Evolutionary conservation across 345 rosid genomes (phyloP).

Genomic region (Chamaenerion angustifolium): DNA sequence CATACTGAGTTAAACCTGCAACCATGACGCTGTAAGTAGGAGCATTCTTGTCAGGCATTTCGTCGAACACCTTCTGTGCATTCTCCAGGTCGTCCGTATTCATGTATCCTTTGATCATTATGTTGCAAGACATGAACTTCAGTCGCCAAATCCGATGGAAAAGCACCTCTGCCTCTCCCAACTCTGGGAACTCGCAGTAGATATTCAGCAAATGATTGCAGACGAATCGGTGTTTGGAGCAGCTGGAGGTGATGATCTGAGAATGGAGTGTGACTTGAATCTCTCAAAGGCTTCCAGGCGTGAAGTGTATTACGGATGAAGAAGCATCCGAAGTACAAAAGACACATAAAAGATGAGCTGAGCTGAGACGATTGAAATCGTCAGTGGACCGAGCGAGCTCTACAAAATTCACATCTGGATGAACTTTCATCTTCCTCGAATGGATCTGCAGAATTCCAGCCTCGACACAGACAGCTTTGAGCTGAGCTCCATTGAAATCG

Average conservation of each 20-base stretch:
- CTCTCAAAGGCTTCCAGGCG: constrained; percentile 38
- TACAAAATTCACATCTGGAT: too few species aligned
- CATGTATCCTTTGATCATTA: constrained; percentile 40
- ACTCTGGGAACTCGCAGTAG: constrained; percentile 52
- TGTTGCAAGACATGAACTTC: constrained; percentile 69
- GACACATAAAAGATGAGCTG: too few species aligned
- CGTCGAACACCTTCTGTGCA: too few species aligned
- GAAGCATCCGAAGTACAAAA: too few species aligned
- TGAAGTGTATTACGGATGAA: background rate
- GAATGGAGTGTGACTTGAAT: constrained; percentile 40
- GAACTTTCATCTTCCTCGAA: too few species aligned
- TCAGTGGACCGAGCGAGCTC: too few species aligned
- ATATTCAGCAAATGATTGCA: constrained; percentile 60
- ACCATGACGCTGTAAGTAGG: too few species aligned
- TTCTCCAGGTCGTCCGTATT: constrained; percentile 29
- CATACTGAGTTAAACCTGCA: constrained; percentile 57
- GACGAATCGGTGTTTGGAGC: constrained; percentile 42
- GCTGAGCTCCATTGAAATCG: too few species aligned
- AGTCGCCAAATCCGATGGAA: constrained; percentile 32
- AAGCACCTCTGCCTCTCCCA: constrained; percentile 25
- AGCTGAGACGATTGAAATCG: too few species aligned
- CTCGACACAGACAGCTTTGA: too few species aligned
- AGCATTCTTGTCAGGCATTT: too few species aligned
- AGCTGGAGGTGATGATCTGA: constrained; percentile 50
- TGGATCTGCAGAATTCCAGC: too few species aligned